Conservation (phyloP, 495 filamentous ascomycete genomes). For the Friedmanniomyces endolithicus region DNA sequence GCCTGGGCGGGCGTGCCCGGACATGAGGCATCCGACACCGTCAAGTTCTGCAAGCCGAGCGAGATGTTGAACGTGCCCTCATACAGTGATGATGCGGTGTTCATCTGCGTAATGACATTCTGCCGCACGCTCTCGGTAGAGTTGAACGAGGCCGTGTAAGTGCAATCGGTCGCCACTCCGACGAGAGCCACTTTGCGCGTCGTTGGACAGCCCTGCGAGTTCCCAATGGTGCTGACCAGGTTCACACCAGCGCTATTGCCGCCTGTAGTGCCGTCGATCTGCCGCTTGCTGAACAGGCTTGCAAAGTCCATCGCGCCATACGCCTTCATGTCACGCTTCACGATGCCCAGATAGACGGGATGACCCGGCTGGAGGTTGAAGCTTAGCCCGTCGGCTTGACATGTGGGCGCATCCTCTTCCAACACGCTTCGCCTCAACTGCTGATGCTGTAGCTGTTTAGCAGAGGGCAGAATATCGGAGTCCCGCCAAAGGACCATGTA, state of each 20-base stretch:
- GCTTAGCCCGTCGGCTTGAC: constrained; percentile 51
- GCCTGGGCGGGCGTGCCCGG: constrained; percentile 49
- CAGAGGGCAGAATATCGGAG: constrained; percentile 53
- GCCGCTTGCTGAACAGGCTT: constrained; percentile 44
- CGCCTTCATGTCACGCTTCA: constrained; percentile 31
- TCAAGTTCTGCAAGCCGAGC: constrained; percentile 74
- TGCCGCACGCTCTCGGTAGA: constrained; percentile 44
- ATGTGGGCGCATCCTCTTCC: constrained; percentile 29
- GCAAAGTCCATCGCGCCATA: constrained; percentile 45
- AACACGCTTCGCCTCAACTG: constrained; percentile 35
- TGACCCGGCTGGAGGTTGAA: constrained; percentile 60
- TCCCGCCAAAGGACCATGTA: constrained; percentile 88
- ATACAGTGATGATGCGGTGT: constrained; percentile 73
- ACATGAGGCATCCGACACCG: constrained; percentile 56
- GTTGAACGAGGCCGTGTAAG: constrained; percentile 60
- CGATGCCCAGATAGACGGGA: constrained; percentile 43
- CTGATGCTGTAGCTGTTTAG: constrained; percentile 27
- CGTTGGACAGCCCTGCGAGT: constrained; percentile 66
- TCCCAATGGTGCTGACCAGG: constrained; percentile 66
- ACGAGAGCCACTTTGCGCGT: constrained; percentile 83
- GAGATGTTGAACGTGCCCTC: constrained; percentile 90
- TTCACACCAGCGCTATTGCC: constrained; percentile 81
- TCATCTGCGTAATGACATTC: constrained; percentile 75
- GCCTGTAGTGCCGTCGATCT: constrained; percentile 41
- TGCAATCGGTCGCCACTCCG: constrained; percentile 87